Base-by-base conservation (phyloP, 2,329 filamentous ascomycete genomes). In the Xylaria sp. region DNA sequence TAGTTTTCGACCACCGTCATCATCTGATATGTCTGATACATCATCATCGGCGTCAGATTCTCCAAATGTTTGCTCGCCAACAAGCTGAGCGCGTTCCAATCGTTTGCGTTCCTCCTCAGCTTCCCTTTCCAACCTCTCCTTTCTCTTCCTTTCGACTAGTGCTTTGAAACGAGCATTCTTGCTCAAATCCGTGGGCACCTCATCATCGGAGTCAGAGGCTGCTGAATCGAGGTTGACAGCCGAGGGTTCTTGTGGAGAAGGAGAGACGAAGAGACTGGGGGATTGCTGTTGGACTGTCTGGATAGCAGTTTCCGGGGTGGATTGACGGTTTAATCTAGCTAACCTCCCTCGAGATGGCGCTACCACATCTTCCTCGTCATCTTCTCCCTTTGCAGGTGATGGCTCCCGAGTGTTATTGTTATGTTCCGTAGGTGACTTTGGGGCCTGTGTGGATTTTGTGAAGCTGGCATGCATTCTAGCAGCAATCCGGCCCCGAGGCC, bases 71-170 rank as follows among this genome's bases (percentile, higher is more conserved):
- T 82, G 77, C 28, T 84, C 83, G 42, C 80, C 80, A 23, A 80
- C 72, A 59, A 69, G 78, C 40, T 80, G 79, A n/a, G 79, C 78
- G 49, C 81, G 81, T 70, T 85, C 86, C 23, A 82, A 81, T 23
- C 80, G 80, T 70, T 85, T 83, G 40, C 81, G 82, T 61, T 84
- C 85, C 67, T 86, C 83, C 69, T 86, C 85, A 23, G 87, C 88
- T 74, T 96, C 91, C 60, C 85, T 88, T 4, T 88, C 90, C 42
- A 90, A 81, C 7, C 91, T 87, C 76, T 96, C 91, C 70, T 90
- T 86, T 59, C 90, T 88, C 76, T 95, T 96, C 74, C 89, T 87
- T 54, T 89, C 89, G 11, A 96, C 87, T 0, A 97, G 86, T 7
- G 90, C 91, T 69, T 89, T 84, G 75, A 97, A 90, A 5, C 90